Conservation (phyloP, 352 stramenopile species). For the Globisporangium radiosum region DNA sequence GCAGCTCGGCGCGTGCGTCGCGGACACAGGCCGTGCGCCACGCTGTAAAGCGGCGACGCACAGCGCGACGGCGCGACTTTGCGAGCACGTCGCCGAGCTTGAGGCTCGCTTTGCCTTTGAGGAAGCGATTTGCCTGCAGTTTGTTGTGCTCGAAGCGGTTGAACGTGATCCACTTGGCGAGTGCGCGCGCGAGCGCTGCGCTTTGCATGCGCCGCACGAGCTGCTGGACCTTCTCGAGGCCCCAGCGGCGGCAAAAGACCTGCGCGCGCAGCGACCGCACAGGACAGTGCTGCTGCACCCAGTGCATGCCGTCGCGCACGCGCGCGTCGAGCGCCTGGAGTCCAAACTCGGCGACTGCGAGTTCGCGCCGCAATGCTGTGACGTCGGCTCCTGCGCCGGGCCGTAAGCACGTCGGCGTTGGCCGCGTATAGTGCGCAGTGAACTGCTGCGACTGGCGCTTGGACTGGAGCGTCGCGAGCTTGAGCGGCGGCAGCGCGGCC, state of each 20-base stretch:
- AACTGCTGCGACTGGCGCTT: conserved; percentile 47
- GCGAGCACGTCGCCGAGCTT: conserved; percentile 64
- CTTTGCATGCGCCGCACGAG: conserved; percentile 65
- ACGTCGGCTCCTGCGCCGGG: conserved; percentile 44
- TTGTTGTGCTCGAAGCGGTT: conserved; percentile 73
- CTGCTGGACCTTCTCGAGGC: conserved; percentile 74
- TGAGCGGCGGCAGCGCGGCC: conserved; percentile 49
- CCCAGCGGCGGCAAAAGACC: conserved; percentile 82
- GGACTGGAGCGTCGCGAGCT: conserved; percentile 31
- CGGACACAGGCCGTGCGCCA: conserved; percentile 48
- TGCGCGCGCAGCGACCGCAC: conserved; percentile 77
- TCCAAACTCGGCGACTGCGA: conserved; percentile 71
- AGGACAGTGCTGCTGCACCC: conserved; percentile 80
- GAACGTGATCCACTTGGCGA: conserved; percentile 66
- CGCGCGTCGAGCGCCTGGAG: conserved; percentile 69
- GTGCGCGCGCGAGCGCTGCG: conserved; percentile 56
- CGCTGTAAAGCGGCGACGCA: conserved; percentile 29
- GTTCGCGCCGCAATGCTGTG: conserved; percentile 57
- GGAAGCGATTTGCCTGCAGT: conserved; percentile 63
- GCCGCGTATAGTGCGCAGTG: conserved; percentile 33
- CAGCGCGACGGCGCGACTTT: conserved; percentile 49
- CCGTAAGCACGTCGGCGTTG: conserved; percentile 53
- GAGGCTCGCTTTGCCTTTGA: conserved; percentile 79
- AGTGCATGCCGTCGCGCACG: conserved; percentile 77
- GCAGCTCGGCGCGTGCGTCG: conserved; percentile 50